Percentiles rank a stretch among this genome's conserved stretches.
These are phyloP conservation scores for Acacia melanoxylon DNA, from an alignment of 306 rosid species.

Conservation along the genomic window DNA sequence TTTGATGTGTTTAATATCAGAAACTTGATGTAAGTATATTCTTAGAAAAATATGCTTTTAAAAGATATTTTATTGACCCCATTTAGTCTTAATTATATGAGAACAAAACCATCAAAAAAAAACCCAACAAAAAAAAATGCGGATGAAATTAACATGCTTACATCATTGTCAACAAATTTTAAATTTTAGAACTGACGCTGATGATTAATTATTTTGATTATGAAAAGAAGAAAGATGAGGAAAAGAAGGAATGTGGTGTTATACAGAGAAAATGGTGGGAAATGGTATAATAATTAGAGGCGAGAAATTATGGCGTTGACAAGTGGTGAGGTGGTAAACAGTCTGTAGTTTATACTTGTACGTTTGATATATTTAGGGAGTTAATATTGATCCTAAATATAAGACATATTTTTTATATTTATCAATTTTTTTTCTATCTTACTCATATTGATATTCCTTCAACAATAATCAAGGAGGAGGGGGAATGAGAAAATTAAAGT, in stretches of 20 bases:
- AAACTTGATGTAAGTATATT: too few species aligned
- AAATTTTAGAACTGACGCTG: background rate
- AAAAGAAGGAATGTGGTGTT: background rate
- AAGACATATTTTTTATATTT: too few species aligned
- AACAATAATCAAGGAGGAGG: too few species aligned
- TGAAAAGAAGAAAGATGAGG: background rate
- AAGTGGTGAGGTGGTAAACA: conserved; percentile 10
- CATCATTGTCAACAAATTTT: background rate
- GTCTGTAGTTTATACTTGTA: background rate
- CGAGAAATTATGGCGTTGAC: conserved; percentile 20
- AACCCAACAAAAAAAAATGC: too few species aligned
- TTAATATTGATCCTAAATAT: too few species aligned
- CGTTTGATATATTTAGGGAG: too few species aligned
- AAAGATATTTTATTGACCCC: too few species aligned
- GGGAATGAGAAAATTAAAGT: too few species aligned
- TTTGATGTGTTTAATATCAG: too few species aligned
- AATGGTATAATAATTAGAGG: background rate
- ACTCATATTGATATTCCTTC: too few species aligned
- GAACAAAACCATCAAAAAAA: background rate
- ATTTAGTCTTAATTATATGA: background rate
- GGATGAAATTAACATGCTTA: background rate
- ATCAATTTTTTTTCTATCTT: too few species aligned
- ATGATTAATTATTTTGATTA: background rate
- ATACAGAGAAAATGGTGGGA: background rate
- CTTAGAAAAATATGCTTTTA: too few species aligned